Percentiles rank a stretch among this genome's conserved stretches.
These are phyloP conservation scores for Mariannaea elegans DNA, from an alignment of 2,329 filamentous ascomycete genomes.

Conservation along the genomic window DNA sequence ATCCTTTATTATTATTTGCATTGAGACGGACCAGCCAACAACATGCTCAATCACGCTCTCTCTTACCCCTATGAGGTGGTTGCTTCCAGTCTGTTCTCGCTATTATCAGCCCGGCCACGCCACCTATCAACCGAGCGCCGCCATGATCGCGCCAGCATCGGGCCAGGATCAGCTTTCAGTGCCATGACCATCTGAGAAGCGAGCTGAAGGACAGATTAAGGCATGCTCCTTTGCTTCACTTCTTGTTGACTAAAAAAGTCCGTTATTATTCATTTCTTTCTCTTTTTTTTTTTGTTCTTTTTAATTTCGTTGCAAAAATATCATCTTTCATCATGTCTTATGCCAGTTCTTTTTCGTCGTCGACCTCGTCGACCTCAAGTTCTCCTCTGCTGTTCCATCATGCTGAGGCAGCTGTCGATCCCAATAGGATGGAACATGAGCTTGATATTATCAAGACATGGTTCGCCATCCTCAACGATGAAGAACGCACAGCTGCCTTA, in stretches of 20 bases:
- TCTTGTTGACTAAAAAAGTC: background rate
- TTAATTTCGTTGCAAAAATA: no score
- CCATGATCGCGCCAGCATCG: slow-evolving; percentile 23
- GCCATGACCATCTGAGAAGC: slow-evolving; percentile 21
- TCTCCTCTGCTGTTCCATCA: slow-evolving; percentile 32
- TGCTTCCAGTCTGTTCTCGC: slow-evolving; percentile 29
- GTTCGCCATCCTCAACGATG: slow-evolving; percentile 37
- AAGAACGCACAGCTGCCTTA: slow-evolving; percentile 32
- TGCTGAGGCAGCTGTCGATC: slow-evolving; percentile 18
- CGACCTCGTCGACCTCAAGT: slow-evolving; percentile 32
- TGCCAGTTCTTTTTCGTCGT: slow-evolving; percentile 31
- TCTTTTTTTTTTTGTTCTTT: no score
- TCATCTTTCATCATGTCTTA: slow-evolving; percentile 39
- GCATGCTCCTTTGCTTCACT: slow-evolving; percentile 3
- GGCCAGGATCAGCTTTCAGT: slow-evolving; percentile 21
- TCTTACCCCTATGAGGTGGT: slow-evolving; percentile 39
- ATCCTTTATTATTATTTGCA: slow-evolving; percentile 11
- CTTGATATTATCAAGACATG: slow-evolving; percentile 38
- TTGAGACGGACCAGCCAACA: slow-evolving; percentile 23
- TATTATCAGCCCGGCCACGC: slow-evolving; percentile 37
- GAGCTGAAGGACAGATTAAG: slow-evolving; percentile 11
- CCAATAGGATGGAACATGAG: slow-evolving; percentile 29
- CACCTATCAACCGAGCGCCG: slow-evolving; percentile 34
- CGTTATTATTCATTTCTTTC: slow-evolving; percentile 1
- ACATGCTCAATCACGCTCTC: slow-evolving; percentile 41